Evolutionary conservation across 176 grass and related monocot species (phyloP).

Genomic region (Dactylis glomerata): DNA sequence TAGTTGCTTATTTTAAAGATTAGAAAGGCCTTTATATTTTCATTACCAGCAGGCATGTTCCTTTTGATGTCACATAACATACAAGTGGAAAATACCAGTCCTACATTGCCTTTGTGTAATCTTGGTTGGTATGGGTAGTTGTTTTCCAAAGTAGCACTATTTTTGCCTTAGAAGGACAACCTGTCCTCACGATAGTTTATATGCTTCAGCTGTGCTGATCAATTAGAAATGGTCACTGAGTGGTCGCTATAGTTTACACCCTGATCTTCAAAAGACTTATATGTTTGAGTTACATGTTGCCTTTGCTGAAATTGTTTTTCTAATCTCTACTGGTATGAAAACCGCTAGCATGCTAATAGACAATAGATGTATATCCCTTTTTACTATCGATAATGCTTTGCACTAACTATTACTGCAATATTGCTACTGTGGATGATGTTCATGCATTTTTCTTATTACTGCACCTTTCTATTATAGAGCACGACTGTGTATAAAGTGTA

Average conservation of each 20-base stretch:
- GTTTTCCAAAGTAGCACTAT: background rate
- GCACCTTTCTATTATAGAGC: background rate
- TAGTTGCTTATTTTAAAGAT: background rate
- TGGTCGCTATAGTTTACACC: background rate
- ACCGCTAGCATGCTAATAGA: background rate
- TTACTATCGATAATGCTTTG: background rate
- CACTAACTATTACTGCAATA: background rate
- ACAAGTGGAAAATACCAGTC: background rate
- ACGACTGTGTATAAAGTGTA: background rate
- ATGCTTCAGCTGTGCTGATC: background rate
- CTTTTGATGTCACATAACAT: background rate
- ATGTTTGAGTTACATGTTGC: background rate
- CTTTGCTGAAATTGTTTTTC: background rate
- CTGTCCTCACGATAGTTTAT: background rate
- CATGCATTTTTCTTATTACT: background rate
- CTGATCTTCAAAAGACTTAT: background rate
- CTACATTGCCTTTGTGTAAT: background rate
- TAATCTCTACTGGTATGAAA: background rate
- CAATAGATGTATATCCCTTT: background rate
- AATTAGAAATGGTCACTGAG: background rate
- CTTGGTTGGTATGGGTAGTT: background rate
- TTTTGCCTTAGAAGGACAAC: background rate
- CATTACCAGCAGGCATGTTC: background rate
- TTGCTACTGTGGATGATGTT: background rate
- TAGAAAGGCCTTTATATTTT: background rate